Base-by-base conservation (phyloP, 2,329 filamentous ascomycete genomes). In the Diaporthe helianthi region DNA sequence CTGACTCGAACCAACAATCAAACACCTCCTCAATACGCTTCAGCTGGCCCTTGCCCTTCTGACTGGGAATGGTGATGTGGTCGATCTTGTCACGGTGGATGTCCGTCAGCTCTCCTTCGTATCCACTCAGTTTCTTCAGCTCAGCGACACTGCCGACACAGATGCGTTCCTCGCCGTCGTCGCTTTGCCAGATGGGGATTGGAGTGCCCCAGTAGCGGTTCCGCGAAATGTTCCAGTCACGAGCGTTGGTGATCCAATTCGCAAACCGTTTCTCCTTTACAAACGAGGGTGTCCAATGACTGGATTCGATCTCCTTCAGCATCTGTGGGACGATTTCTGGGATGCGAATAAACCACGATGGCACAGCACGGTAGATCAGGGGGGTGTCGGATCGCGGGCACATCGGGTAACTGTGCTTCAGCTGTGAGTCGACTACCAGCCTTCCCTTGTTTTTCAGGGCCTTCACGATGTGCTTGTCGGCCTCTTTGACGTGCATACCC, bases 191-290 rank as follows among this genome's bases (percentile, higher is more conserved):
- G 44, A 98, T 81, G 8, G 94, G 94, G 70, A 98, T 89, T 1
- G 94, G 94, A 0, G 94, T 98, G 63, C 95, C 95, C 95, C 95
- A 98, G 81, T 97, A 98, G 68, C 95, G 88, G 79, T 97, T 97
- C 73, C 95, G 87, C 66, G 93, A 96, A 38, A 98, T 92, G 77
- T 97, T 97, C 95, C 95, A 98, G 80, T 98, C 95, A 70, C 92
- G 90, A 17, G 95, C 94, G 77, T 95, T 95, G 70, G 87, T 84
- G 72, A 98, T 95, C 95, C 95, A 98, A 81, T 90, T 96, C 54
- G 91, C 88, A 76, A 98, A 98, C 17, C 95, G 90, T 78, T 91
- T 92, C 76, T 97, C 94, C 80, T 97, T 97, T 71, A 98, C 94
- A 74, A 93, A 92, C 1, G 87, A 89, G 1, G 95, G 95, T 1